Percentiles rank a stretch among this genome's conserved stretches.
Evolutionary conservation across 164 flowering plant species (phyloP).

Genomic region (Vitis labrusca): DNA sequence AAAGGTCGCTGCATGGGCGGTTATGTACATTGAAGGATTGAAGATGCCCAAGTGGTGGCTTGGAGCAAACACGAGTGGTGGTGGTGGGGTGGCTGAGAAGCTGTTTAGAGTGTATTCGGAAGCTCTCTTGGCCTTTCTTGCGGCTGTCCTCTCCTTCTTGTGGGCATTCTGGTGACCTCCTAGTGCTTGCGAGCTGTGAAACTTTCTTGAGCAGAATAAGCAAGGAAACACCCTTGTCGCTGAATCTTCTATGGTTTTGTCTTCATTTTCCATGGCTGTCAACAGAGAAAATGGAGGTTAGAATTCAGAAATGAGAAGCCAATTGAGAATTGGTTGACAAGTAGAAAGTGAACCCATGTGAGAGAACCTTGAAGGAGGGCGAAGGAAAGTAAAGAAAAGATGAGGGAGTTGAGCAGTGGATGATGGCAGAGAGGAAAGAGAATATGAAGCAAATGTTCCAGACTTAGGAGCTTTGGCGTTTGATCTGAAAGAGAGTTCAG

Average conservation of each 20-base stretch:
- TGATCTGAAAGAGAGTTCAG: conserved; percentile 25
- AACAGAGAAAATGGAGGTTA: not conserved
- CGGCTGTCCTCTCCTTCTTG: conserved; percentile 80
- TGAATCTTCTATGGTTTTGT: conserved; percentile 22
- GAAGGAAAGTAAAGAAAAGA: not conserved
- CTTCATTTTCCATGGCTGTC: conserved; percentile 50
- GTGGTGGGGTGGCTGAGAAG: conserved; percentile 27
- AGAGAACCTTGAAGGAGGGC: not conserved
- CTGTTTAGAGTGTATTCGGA: conserved; percentile 31
- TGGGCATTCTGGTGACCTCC: conserved; percentile 98
- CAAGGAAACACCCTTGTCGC: conserved; percentile 71
- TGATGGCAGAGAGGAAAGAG: not conserved
- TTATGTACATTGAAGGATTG: conserved; percentile 49
- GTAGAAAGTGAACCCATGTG: not conserved
- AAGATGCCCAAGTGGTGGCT: conserved; percentile 32
- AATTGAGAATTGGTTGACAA: not conserved
- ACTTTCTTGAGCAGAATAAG: conserved; percentile 76
- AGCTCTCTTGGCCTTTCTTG: conserved; percentile 68
- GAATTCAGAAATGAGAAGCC: not conserved
- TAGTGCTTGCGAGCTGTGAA: conserved; percentile 88
- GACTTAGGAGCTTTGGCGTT: conserved; percentile 5
- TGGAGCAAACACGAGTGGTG: conserved; percentile 48
- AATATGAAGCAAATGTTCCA: not conserved
- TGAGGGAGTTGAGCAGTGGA: not conserved
- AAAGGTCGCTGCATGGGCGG: conserved; percentile 52